Evolutionary conservation across 1,284 basidiomycete species (phyloP).

Genomic region (Trametes hirsuta): DNA sequence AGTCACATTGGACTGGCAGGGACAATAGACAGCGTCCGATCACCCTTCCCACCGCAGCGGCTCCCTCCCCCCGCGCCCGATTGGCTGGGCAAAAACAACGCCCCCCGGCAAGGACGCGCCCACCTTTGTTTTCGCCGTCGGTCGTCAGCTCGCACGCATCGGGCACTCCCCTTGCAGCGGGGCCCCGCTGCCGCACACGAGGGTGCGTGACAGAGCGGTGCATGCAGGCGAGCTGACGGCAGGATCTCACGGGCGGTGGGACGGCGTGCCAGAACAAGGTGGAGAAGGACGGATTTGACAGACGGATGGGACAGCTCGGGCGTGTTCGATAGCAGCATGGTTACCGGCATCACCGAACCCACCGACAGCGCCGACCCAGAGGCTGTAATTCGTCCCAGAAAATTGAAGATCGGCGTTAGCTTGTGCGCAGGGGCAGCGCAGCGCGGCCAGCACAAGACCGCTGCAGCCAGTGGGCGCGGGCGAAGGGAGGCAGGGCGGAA

Average conservation of each 20-base stretch:
- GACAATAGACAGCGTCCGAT: slow-evolving; percentile 22
- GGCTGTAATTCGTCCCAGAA: neutral
- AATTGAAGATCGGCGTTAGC: neutral
- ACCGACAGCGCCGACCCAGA: slow-evolving; percentile 14
- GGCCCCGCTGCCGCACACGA: neutral
- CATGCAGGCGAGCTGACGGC: neutral
- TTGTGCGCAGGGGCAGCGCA: neutral
- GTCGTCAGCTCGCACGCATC: neutral
- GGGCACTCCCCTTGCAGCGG: too few species aligned
- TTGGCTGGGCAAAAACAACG: slow-evolving; percentile 23
- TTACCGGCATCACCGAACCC: slow-evolving; percentile 20
- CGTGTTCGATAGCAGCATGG: slow-evolving; percentile 7
- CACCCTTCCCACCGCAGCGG: slow-evolving; percentile 15
- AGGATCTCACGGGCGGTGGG: slow-evolving; percentile 5
- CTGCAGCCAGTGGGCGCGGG: neutral
- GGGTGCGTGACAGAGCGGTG: neutral
- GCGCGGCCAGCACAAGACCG: neutral
- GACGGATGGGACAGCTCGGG: neutral
- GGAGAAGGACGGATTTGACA: slow-evolving; percentile 1
- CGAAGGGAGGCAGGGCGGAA: neutral
- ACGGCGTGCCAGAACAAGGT: neutral
- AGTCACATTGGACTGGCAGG: neutral
- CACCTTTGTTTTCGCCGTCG: neutral
- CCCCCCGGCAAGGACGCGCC: neutral
- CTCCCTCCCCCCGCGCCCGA: neutral